phyloP scores from a whole-genome alignment of 352 stramenopile genomes.

The Aphanomyces stellatus region DNA sequence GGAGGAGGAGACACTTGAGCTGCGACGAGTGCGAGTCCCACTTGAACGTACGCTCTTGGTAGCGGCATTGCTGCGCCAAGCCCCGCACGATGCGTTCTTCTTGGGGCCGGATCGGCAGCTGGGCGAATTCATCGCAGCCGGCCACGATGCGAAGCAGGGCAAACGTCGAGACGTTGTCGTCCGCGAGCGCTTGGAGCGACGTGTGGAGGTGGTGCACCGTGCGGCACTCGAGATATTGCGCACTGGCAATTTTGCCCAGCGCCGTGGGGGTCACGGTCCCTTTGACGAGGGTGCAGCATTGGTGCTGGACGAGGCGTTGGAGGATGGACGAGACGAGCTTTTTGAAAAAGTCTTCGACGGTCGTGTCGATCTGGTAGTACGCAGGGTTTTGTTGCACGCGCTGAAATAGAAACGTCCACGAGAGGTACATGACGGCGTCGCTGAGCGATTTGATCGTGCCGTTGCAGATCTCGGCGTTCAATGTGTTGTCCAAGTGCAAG shows the following conservation, averaged over 20 bases:
- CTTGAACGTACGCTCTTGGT: slow-evolving; percentile 15
- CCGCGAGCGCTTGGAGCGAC: slow-evolving; percentile 25
- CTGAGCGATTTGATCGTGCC: slow-evolving; percentile 79
- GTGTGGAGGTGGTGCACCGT: slow-evolving; percentile 70
- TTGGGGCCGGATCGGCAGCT: slow-evolving; percentile 96
- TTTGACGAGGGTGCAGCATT: slow-evolving; percentile 76
- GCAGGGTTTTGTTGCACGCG: slow-evolving; percentile 93
- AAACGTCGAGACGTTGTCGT: slow-evolving; percentile 15
- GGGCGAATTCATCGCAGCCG: slow-evolving; percentile 86
- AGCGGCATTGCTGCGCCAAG: slow-evolving; percentile 44
- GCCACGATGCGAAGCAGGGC: slow-evolving; percentile 27
- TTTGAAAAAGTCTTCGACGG: slow-evolving; percentile 58
- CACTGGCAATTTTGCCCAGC: slow-evolving; percentile 89
- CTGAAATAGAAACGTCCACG: slow-evolving; percentile 96
- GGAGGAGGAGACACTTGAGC: slow-evolving; percentile 81
- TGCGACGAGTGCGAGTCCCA: slow-evolving; percentile 70
- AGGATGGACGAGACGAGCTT: slow-evolving; percentile 67
- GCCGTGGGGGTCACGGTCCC: slow-evolving; percentile 62
- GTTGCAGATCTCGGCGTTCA: slow-evolving; percentile 96
- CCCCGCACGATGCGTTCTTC: slow-evolving; percentile 91
- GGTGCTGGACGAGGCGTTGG: slow-evolving; percentile 69
- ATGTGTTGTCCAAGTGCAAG: slow-evolving; percentile 86
- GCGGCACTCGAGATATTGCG: slow-evolving; percentile 94
- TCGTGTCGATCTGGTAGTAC: slow-evolving; percentile 88
- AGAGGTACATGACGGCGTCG: slow-evolving; percentile 94